Conservation (phyloP, 2,329 filamentous ascomycete species). For the Aspergillus vadensis region DNA sequence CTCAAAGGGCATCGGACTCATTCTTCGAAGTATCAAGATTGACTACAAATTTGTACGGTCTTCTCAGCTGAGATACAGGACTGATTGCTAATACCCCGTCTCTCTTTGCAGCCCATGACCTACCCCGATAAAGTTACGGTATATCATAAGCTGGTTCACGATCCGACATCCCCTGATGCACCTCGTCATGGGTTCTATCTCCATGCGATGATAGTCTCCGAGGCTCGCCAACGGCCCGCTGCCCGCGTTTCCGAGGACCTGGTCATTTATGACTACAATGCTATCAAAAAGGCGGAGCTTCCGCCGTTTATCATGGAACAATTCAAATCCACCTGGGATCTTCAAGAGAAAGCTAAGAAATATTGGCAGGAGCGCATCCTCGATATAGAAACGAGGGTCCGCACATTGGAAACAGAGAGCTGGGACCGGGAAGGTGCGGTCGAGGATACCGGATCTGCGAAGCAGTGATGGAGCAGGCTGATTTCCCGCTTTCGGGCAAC, state of each 20-base stretch:
- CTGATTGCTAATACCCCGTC: conserved; percentile 9
- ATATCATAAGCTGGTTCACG: conserved; percentile 70
- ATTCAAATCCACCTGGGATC: conserved; percentile 60
- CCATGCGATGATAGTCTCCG: conserved; percentile 70
- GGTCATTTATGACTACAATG: conserved; percentile 73
- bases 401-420: conserved; percentile 66
- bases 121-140: conserved; percentile 82
- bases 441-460: conserved; percentile 64
- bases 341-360: conserved; percentile 62
- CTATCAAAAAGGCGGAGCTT: conserved; percentile 58
- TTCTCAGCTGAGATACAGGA: background rate
- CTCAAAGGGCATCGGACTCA: conserved; percentile 68
- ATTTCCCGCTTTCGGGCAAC: background rate
- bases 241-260: conserved; percentile 77
- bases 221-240: conserved; percentile 70
- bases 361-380: conserved; percentile 57
- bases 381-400: conserved; percentile 60
- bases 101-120: conserved; percentile 67
- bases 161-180: conserved; percentile 46
- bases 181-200: conserved; percentile 44
- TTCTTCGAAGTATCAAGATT: conserved; percentile 75
- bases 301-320: conserved; percentile 63
- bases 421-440: conserved; percentile 74
- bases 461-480: conserved; percentile 12
- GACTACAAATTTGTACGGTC: conserved; percentile 82